Evolutionary conservation across 176 grass and related monocot genomes (phyloP), one percentile per base, ranked within the genome.

Genomic region (Dendrocalamus sinicus): DNA sequence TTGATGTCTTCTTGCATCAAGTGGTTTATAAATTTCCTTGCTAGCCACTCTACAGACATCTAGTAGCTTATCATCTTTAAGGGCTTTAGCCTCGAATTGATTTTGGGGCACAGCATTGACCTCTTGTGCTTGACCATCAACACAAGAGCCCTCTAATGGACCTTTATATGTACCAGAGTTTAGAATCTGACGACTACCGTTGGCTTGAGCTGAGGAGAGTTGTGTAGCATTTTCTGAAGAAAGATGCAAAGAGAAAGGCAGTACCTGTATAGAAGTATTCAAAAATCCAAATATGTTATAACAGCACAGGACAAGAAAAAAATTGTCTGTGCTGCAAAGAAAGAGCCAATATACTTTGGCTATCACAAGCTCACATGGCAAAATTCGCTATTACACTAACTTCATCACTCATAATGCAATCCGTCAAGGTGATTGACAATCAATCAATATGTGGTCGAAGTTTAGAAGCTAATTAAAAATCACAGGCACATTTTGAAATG

Each of bases 211-310:
- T 59, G 70, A 47, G 71, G 81, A 81, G 40, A 70, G 51, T 17
- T 76, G 74, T 81, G 88, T 46, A 41, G 70, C n/a, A 64, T 83
- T 82, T 77, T 84, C 67, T 74, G 90, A 91, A 89, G 95, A 95
- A 75, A 98, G 89, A 83, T 87, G 77, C 73, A 98, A 81, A 30
- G 83, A 90, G 81, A 95, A 91, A 85, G 67, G 80, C 35, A 83
- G 78, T n/a, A 46, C 84, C 93, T 98, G 68, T 80, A 80, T 20
- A 9, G 19, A 48, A 72, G 53, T 8, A 84, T 65, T 37, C 76
- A 22, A 80, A 32, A 81, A 59, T 37, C 79, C 16, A 80, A 32
- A 47, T 14, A 75, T 7, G 8, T 72, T 83, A 86, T 30, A 60
- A 59, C 52, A 60, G 9, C 62, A 43, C 8, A 44, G 32, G 35